Evolutionary conservation across 176 grass and related monocot genomes (phyloP), one percentile per base, ranked within the genome.

Genomic region (Triticum turgidum): DNA sequence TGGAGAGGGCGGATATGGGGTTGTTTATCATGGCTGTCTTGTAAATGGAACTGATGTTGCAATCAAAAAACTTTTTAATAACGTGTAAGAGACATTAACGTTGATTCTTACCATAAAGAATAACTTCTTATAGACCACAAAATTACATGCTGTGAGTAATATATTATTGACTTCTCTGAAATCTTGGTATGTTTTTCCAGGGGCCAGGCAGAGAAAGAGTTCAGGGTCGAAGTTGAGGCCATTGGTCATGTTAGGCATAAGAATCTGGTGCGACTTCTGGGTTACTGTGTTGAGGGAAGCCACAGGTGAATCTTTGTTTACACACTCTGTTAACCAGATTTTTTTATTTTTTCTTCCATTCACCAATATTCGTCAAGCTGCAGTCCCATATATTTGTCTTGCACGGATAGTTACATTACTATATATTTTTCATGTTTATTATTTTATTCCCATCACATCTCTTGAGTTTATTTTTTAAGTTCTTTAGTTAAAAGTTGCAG

Each of bases 181-280:
- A 12, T 83, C 69, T 83, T 69, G 47, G 15, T 59, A 71, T 68
- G 79, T 18, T 81, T 66, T 71, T 87, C 65, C 83, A 94, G 92
- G 81, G 92, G 92, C 14, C 92, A 94, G 65, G 89, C 92, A 75
- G 92, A 94, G 68, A 94, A 89, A 74, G 89, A 94, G 71, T 94
- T 91, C 72, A 88, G 81, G 56, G 92, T 94, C 72, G 92, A 94
- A 86, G 89, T 94, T 78, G 92, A 94, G 89, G 87, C 92, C 38
- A 94, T 94, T 68, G 92, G 92, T 75, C 87, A 94, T 85, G 92
- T 94, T 65, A 84, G 92, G 38, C 92, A 94, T 81, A 94, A 94
- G 78, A 94, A 94, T 89, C 72, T 94, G 71, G 92, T 89, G 49
- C 88, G 89, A 69, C 92, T 88, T 76, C 83, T 93, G 24, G 92